Evolutionary conservation across 1,139 yeast species (phyloP).

Genomic region (Taphrina betulina): DNA sequence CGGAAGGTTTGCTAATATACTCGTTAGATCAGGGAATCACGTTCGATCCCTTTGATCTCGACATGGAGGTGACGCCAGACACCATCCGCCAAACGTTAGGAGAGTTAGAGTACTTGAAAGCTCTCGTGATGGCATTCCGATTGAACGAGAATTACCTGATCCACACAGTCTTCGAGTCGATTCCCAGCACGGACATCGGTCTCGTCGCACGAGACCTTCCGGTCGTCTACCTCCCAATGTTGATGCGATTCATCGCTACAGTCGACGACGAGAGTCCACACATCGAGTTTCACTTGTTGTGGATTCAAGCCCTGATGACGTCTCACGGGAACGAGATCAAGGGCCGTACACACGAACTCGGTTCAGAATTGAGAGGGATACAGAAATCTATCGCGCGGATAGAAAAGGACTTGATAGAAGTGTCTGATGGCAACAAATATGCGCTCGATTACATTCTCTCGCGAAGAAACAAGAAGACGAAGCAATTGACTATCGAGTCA

Average conservation of each 20-base stretch:
- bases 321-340: constrained; percentile 77
- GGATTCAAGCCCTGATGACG: constrained; percentile 70
- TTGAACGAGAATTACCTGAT: constrained; percentile 77
- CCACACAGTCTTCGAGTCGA: constrained; percentile 67
- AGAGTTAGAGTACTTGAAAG: constrained; percentile 54
- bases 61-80: constrained; percentile 85
- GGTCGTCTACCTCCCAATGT: constrained; percentile 65
- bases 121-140: constrained; percentile 90
- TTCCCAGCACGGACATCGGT: constrained; percentile 72
- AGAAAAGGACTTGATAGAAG: constrained; percentile 67
- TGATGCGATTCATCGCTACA: constrained; percentile 70
- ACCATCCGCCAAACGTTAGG: constrained; percentile 58
- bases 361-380: constrained; percentile 58
- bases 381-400: constrained; percentile 66
- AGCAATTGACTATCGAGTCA: neutral
- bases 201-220: constrained; percentile 71
- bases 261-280: constrained; percentile 75
- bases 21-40: constrained; percentile 71
- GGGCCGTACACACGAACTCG: constrained; percentile 61
- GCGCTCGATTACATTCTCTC: constrained; percentile 49
- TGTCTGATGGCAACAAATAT: constrained; percentile 59
- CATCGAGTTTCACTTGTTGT: constrained; percentile 74
- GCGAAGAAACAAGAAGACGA: constrained; percentile 1
- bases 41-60: constrained; percentile 95
- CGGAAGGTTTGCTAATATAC: constrained; percentile 85